These are phyloP conservation scores for Epichloe typhina DNA, from an alignment of 2,329 filamentous ascomycete species.

Conservation along the genomic window DNA sequence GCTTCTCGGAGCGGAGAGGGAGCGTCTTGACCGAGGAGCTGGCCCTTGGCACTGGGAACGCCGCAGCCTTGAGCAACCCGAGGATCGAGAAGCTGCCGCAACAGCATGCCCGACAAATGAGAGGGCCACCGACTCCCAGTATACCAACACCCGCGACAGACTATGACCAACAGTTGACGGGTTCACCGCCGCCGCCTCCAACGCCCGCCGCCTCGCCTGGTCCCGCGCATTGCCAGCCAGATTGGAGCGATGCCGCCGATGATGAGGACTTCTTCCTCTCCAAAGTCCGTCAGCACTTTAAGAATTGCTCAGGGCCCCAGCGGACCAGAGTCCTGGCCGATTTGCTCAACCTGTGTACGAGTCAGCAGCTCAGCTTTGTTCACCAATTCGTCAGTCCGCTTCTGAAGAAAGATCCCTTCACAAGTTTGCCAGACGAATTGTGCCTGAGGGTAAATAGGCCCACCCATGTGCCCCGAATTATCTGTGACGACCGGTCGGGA, in stretches of 20 bases:
- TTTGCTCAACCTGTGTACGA: slow-evolving; percentile 86
- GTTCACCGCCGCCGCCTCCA: slow-evolving; percentile 50
- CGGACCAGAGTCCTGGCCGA: slow-evolving; percentile 74
- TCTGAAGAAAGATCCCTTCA: slow-evolving; percentile 93
- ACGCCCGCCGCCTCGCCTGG: slow-evolving; percentile 54
- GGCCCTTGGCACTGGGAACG: slow-evolving; percentile 37
- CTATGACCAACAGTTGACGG: slow-evolving; percentile 47
- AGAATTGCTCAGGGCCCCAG: slow-evolving; percentile 60
- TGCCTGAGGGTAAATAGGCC: slow-evolving; percentile 60
- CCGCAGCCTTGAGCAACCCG: slow-evolving; percentile 26
- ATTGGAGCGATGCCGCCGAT: slow-evolving; percentile 67
- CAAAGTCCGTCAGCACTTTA: slow-evolving; percentile 69
- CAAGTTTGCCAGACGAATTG: slow-evolving; percentile 79
- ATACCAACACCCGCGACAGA: slow-evolving; percentile 52
- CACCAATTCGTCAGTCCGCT: slow-evolving; percentile 90
- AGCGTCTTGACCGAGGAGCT: slow-evolving; percentile 45
- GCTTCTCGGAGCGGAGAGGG: slow-evolving; percentile 49
- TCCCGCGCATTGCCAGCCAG: slow-evolving; percentile 45
- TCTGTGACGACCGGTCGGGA: too few species aligned
- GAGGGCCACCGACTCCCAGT: slow-evolving; percentile 52
- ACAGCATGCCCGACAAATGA: slow-evolving; percentile 25
- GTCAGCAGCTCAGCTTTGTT: slow-evolving; percentile 88
- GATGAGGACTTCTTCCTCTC: slow-evolving; percentile 74
- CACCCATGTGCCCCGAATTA: background rate
- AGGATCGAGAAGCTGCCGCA: slow-evolving; percentile 37